These are phyloP conservation scores for Nannizziopsis arthrosporioides DNA, from an alignment of 2,329 filamentous ascomycete genomes.

Conservation along the genomic window DNA sequence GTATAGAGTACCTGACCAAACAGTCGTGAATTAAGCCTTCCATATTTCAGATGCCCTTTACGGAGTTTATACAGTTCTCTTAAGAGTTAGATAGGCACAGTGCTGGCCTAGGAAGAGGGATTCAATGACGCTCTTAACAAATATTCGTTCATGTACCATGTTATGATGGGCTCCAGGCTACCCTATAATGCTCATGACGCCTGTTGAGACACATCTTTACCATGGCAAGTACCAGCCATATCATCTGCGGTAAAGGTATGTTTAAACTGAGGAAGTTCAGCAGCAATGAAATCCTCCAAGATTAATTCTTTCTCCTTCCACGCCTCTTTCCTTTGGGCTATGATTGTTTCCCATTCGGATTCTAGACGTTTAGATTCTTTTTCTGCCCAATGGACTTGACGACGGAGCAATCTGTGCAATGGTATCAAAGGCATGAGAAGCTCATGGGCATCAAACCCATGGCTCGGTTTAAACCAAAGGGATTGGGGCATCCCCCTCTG, in stretches of 20 bases:
- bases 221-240: neutral
- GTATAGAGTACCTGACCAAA: too few species aligned
- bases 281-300: slow-evolving; percentile 35
- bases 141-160: too few species aligned
- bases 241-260: slow-evolving; percentile 14
- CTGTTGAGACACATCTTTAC: neutral
- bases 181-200: neutral
- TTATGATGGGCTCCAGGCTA: too few species aligned
- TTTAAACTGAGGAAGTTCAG: slow-evolving; percentile 29
- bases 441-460: slow-evolving; percentile 36
- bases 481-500: slow-evolving; percentile 26
- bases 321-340: slow-evolving; percentile 28
- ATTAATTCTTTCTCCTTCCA: slow-evolving; percentile 36
- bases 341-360: slow-evolving; percentile 30
- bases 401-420: slow-evolving; percentile 35
- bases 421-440: slow-evolving; percentile 32
- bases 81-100: too few species aligned
- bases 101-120: too few species aligned
- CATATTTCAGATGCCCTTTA: too few species aligned
- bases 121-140: too few species aligned
- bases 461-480: slow-evolving; percentile 29
- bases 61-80: too few species aligned
- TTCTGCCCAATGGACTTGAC: slow-evolving; percentile 39
- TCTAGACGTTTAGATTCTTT: slow-evolving; percentile 32
- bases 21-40: too few species aligned